phyloP scores from a whole-genome alignment of 2,329 filamentous ascomycete genomes.

The Chrysoporthe deuterocubensis region DNA sequence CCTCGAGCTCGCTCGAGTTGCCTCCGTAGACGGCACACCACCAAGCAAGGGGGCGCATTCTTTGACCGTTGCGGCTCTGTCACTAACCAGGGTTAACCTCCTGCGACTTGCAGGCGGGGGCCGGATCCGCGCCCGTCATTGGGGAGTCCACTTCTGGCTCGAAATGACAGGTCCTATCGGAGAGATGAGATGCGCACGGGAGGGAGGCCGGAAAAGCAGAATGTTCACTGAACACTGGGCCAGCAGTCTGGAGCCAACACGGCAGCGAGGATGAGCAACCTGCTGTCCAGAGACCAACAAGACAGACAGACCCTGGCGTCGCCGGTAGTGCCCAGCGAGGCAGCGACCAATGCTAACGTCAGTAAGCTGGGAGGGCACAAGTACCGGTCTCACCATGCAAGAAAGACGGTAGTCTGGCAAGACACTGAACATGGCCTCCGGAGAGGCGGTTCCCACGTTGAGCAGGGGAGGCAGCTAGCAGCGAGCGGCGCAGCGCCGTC shows the following conservation, averaged over 20 bases:
- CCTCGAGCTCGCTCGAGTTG: not conserved
- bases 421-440: not conserved
- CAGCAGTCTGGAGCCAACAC: slow-evolving; percentile 3
- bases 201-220: not conserved
- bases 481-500: slow-evolving; percentile 7
- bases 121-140: not conserved
- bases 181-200: not conserved
- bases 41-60: slow-evolving; percentile 7
- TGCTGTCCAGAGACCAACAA: not conserved
- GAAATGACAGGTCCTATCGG: not conserved
- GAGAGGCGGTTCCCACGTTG: not conserved
- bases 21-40: not conserved
- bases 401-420: not conserved
- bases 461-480: not conserved
- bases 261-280: not conserved
- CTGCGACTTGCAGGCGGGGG: slow-evolving; percentile 16
- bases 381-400: no score
- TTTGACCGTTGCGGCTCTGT: slow-evolving; percentile 7
- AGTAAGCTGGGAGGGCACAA: not conserved
- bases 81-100: slow-evolving; percentile 4
- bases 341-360: slow-evolving; percentile 14
- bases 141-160: not conserved
- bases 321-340: slow-evolving; percentile 5
- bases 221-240: not conserved
- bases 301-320: not conserved